These are phyloP conservation scores for Linnemannia schmuckeri DNA, from an alignment of 192 early-diverging fungal species.

Conservation along the genomic window DNA sequence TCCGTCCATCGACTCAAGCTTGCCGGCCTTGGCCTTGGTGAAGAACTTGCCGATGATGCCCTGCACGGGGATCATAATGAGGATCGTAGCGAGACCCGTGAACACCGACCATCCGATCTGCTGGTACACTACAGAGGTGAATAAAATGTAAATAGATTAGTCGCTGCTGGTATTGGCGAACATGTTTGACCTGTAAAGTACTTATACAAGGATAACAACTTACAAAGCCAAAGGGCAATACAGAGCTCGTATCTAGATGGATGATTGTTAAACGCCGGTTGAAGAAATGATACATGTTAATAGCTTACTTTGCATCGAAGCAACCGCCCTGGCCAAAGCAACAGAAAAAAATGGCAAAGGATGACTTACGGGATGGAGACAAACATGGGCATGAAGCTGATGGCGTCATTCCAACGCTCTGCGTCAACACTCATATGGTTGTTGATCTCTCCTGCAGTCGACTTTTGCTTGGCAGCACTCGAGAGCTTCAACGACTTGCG, in stretches of 20 bases:
- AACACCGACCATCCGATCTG: conserved; percentile 50
- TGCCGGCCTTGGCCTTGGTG: conserved; percentile 32
- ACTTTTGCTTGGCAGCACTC: conserved; percentile 47
- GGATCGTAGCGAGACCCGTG: conserved; percentile 31
- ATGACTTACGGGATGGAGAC: conserved; percentile 28
- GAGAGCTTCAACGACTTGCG: conserved; percentile 54
- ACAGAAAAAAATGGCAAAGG: not conserved
- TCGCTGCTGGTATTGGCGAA: not conserved
- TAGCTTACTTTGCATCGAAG: not conserved
- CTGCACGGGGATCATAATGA: conserved; percentile 34
- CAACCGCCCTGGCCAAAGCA: not conserved
- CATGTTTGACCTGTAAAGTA: not conserved
- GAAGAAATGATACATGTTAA: not conserved
- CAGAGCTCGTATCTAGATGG: conserved; percentile 29
- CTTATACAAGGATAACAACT: not conserved
- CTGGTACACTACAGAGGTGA: conserved; percentile 24
- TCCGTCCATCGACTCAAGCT: conserved; percentile 55
- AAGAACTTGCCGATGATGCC: conserved; percentile 24
- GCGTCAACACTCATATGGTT: conserved; percentile 61
- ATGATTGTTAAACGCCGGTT: not conserved
- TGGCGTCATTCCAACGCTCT: conserved; percentile 35
- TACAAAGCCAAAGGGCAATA: conserved; percentile 50
- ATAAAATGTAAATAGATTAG: not conserved
- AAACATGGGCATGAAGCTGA: conserved; percentile 41
- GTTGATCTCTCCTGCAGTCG: conserved; percentile 56